A percentile compares a stretch with the other conserved stretches of the same genome.
Evolutionary conservation across 129 eudicot genomes (phyloP).

Genomic region (Flaveria sonorensis): DNA sequence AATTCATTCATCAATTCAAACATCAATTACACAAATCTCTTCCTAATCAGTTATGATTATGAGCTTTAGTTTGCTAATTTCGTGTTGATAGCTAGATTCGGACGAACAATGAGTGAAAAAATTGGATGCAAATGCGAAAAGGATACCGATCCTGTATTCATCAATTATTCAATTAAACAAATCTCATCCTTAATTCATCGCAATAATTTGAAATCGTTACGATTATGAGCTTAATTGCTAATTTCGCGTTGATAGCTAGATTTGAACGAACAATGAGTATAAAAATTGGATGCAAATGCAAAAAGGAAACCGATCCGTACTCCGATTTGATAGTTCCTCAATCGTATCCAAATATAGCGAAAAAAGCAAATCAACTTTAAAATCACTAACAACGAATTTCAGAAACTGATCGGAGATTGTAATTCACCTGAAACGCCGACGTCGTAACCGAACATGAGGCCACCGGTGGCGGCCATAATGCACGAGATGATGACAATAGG

Average conservation of each 20-base stretch:
- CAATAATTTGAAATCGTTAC: background rate
- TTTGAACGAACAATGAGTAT: background rate
- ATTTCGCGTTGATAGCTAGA: background rate
- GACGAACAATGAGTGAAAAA: background rate
- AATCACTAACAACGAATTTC: background rate
- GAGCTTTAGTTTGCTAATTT: background rate
- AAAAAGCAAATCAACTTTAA: background rate
- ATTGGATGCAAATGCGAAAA: background rate
- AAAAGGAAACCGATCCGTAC: background rate
- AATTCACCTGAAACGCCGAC: constrained; percentile 84
- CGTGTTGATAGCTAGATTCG: background rate
- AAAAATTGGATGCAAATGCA: background rate
- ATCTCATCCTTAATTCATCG: background rate
- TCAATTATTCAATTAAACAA: background rate
- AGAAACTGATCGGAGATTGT: background rate
- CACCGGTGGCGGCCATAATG: constrained; percentile 96
- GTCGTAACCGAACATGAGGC: constrained; percentile 97
- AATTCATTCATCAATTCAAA: background rate
- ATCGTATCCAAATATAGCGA: background rate
- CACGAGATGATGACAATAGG: constrained; percentile 85
- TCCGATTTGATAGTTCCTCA: constrained; percentile 15
- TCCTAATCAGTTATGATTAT: background rate
- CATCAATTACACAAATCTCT: no score
- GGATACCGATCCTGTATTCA: constrained; percentile 42
- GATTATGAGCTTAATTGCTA: background rate